A percentile compares a stretch with the other conserved stretches of the same genome.
Conservation (phyloP, 257 asterid genomes). For the Solanum bukasovii region DNA sequence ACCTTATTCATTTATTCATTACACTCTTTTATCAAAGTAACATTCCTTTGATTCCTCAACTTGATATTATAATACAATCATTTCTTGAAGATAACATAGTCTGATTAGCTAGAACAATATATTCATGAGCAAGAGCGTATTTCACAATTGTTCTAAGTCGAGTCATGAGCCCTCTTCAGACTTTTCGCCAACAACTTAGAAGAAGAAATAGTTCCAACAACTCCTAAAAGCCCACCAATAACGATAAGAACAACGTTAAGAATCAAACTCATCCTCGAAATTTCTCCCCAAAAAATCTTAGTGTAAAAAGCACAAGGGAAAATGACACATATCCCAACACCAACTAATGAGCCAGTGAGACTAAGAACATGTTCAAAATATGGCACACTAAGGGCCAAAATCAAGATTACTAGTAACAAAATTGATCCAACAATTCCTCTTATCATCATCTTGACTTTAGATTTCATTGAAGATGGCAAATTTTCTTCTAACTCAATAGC, state of each 20-base stretch:
- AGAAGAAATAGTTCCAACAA: constrained; percentile 56
- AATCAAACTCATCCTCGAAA: constrained; percentile 18
- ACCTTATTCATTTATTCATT: not conserved
- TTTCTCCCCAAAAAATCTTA: constrained; percentile 44
- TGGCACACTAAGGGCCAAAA: constrained; percentile 52
- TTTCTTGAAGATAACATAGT: not conserved
- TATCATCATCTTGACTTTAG: constrained; percentile 33
- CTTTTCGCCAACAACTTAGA: constrained; percentile 33
- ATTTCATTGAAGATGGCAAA: constrained; percentile 34
- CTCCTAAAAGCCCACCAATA: constrained; percentile 40
- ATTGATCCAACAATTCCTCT: constrained; percentile 48
- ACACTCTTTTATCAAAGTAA: not conserved
- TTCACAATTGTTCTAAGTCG: not conserved
- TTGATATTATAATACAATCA: not conserved
- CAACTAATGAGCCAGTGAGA: constrained; percentile 67
- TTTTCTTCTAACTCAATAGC: constrained; percentile 51
- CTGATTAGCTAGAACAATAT: not conserved
- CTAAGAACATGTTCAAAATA: constrained; percentile 61
- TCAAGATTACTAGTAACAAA: constrained; percentile 34
- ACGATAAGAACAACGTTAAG: constrained; percentile 28
- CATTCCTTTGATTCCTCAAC: not conserved
- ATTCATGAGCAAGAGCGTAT: not conserved
- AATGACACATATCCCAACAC: constrained; percentile 47
- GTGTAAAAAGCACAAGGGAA: constrained; percentile 50
- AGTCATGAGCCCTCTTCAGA: constrained; percentile 19